Evolutionary conservation across 208 protist genomes (phyloP), one percentile per base, ranked within the genome.

Genomic region (Trypanosoma scelopori): DNA sequence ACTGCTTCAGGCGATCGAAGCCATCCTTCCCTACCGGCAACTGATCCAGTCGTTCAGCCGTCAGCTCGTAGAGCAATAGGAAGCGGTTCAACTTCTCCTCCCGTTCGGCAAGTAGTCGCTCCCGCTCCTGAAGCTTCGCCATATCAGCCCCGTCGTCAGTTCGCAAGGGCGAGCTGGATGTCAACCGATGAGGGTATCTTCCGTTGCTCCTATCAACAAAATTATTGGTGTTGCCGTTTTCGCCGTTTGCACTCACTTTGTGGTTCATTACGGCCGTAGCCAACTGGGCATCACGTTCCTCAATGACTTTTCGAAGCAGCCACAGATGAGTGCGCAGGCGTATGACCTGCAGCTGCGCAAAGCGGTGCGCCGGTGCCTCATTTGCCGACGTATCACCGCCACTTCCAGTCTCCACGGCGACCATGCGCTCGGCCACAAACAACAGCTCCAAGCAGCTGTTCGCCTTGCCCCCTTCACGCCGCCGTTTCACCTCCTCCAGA

Each of bases 51-150:
- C 81, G 74, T 50, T 82, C 77, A n/a, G 86, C 65, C 12, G 85
- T 92, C 27, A 95, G 72, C 47, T 91, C 90, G 55, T 95, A 95
- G n/a, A 95, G 69, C 20, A 72, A 47, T 50, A 95, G 64, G 20
- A 95, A 69, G 0, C 79, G 58, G 42, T 82, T 71, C 16, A 95
- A 62, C 50, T 95, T 93, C 35, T 74, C 71, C 69, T 95, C 90
- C 30, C 85, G 76, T 62, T 79, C 78, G 1, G 45, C 25, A 48
- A 94, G 64, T 45, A 63, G 53, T 30, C 47, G 48, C 52, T 91
- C 85, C 20, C 79, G 71, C 13, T 71, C 62, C 30, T 20, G 20
- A 18, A 92, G 59, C 23, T 69, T 55, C 11, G 23, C 41, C 55
- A 52, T 37, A 16, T 42, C 23, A 0, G 16, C 35, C 13, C 42